A percentile compares a stretch with the other conserved stretches of the same genome.
Conservation (phyloP, 192 early-diverging fungal genomes). For the Chytriomyces hyalinus region DNA sequence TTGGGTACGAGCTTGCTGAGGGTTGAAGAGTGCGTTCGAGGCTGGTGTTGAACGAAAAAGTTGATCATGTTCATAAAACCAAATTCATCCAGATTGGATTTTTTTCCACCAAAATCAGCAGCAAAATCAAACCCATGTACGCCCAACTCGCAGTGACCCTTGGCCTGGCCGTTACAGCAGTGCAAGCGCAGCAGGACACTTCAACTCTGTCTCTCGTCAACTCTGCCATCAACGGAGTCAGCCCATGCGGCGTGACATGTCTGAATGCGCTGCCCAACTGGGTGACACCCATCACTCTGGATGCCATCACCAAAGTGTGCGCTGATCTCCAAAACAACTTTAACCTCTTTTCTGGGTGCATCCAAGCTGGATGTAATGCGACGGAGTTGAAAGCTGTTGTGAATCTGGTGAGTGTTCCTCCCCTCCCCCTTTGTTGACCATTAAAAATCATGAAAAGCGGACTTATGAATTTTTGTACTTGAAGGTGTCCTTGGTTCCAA, state of each 20-base stretch:
- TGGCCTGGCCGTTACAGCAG: not conserved
- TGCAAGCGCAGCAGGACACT: not conserved
- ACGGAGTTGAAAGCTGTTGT: not conserved
- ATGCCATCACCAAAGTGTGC: constrained; percentile 18
- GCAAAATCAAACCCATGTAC: not conserved
- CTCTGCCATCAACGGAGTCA: not conserved
- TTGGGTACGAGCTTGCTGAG: no score
- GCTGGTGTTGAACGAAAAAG: no score
- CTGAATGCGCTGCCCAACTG: not conserved
- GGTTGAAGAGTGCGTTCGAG: no score
- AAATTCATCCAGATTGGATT: not conserved
- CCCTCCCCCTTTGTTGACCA: not conserved
- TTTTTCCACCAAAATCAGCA: not conserved
- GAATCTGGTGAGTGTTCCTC: no score
- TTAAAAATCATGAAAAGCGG: not conserved
- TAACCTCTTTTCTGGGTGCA: not conserved
- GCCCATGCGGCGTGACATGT: not conserved
- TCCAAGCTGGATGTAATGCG: constrained; percentile 1
- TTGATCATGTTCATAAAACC: not conserved
- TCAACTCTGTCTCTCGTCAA: not conserved
- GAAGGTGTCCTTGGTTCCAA: not conserved
- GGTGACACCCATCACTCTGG: constrained; percentile 11
- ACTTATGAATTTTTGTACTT: not conserved
- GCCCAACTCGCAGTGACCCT: not conserved
- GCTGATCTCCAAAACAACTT: constrained; percentile 6